phyloP scores from a whole-genome alignment of 2,329 filamentous ascomycete genomes.

The Colletotrichum acutatum region DNA sequence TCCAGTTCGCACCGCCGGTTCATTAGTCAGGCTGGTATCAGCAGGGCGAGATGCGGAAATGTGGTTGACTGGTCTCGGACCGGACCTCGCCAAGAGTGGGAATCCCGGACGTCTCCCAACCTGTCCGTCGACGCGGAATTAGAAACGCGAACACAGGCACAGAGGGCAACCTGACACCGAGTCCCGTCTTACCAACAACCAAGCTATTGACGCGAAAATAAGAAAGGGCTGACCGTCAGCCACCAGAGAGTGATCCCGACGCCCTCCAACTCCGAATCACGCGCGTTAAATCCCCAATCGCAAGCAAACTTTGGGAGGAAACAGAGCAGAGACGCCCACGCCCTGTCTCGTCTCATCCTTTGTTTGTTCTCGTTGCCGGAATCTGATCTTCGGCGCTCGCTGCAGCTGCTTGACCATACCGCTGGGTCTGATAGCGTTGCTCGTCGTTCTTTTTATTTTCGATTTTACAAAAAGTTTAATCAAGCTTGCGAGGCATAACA shows the following conservation, averaged over 20 bases:
- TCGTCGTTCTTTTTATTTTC: not conserved
- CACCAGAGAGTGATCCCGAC: not conserved
- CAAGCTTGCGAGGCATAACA: not conserved
- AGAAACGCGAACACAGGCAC: not conserved
- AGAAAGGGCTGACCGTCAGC: not conserved
- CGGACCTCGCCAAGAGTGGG: not conserved
- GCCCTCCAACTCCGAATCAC: not conserved
- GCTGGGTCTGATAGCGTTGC: conserved; percentile 2
- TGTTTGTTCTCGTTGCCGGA: too few species aligned
- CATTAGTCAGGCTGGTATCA: not conserved
- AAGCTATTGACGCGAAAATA: not conserved
- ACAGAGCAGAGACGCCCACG: not conserved
- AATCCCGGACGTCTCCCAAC: conserved; percentile 5
- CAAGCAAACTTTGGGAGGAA: not conserved
- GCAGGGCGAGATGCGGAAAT: not conserved
- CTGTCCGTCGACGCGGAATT: not conserved
- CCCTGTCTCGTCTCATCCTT: conserved; percentile 2
- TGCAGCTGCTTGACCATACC: not conserved
- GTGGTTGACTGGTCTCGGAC: not conserved
- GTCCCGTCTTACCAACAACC: not conserved
- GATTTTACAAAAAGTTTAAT: not conserved
- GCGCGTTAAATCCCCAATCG: not conserved
- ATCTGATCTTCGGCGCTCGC: conserved; percentile 16
- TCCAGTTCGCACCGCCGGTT: not conserved
- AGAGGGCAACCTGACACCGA: not conserved